Base-by-base conservation (phyloP, 2,329 filamentous ascomycete species). In the Meredithiella fracta region DNA sequence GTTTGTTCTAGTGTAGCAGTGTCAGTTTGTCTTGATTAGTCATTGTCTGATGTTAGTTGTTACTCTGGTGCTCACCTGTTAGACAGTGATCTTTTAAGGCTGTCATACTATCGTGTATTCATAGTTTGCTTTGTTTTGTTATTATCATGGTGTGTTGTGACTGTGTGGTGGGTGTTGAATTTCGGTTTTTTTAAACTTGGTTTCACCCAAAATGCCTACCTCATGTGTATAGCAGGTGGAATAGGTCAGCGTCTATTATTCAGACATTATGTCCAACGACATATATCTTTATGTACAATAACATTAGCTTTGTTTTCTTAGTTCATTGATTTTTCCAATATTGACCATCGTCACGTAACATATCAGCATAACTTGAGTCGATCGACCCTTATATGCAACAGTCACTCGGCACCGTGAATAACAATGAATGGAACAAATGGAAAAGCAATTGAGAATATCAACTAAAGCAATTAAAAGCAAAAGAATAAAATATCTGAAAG, bases 21-120 rank as follows among this genome's bases (percentile, higher is more conserved):
- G 40, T 44, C 40, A n/a, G 11, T n/a, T 26, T 54, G 38, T 47
- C 20, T 31, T 31, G 34, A 20, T 47, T n/a, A 54, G 7, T n/a
- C 40, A 6, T 42, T 53, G 7, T 29, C 17, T 54, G n/a, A 37
- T 54, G 40, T 31, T 54, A 26, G 20, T 29, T 53, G 51, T 15
- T 51, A 25, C 47, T 56, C 8, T 54, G 22, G 31, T 54, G 38
- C 26, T 25, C 7, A 11, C 15, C 5, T n/a, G 15, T 14, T 31
- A 51, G 49, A 29, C 49, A 25, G 26, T 15, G 15, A 17, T 26
- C 25, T 11, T 29, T 15, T 31, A 14, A 29, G 7, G 15, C n/a
- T 25, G 23, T 20, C 49, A 14, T 9, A 51, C 25, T 51, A 29
- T 51, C 49, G 29, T 51, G 49, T 51, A 51, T 51, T 51, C 49